phyloP scores from a whole-genome alignment of 441 rosid genomes.

The Bocquillonia castaneifolia region DNA sequence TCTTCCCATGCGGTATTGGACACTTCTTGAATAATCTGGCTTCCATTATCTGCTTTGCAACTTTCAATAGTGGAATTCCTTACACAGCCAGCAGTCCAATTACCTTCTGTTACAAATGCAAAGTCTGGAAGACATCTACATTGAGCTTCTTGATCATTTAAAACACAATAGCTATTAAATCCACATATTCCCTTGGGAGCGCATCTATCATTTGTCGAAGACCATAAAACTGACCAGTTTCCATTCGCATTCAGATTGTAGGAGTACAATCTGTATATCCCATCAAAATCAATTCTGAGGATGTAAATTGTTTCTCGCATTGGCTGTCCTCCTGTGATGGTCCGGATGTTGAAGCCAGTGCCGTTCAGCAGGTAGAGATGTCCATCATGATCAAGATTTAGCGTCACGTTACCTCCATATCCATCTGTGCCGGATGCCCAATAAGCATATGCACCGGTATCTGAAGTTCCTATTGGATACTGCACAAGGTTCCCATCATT shows the following conservation, averaged over 20 bases:
- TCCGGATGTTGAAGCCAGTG: not conserved
- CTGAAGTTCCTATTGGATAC: conserved; percentile 16
- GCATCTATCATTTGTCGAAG: conserved; percentile 7
- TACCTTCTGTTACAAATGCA: not conserved
- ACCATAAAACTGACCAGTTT: conserved; percentile 11
- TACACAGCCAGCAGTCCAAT: conserved; percentile 24
- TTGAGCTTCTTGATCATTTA: conserved; percentile 6
- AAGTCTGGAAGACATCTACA: conserved; percentile 31
- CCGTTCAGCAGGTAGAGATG: not conserved
- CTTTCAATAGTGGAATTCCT: conserved; percentile 15
- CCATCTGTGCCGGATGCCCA: conserved; percentile 8
- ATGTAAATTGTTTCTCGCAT: not conserved
- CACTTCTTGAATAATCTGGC: not conserved
- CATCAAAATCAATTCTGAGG: conserved; percentile 7
- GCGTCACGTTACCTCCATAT: not conserved
- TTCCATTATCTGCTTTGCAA: conserved; percentile 9
- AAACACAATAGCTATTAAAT: conserved; percentile 26
- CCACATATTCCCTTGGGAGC: conserved; percentile 27
- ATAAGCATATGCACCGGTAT: conserved; percentile 12
- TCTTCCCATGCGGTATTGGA: conserved; percentile 18
- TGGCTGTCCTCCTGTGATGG: not conserved
- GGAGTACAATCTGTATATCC: not conserved
- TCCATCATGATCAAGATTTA: conserved; percentile 25
- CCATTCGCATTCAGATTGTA: not conserved
- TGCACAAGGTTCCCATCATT: conserved; percentile 31